Evolutionary conservation across 177 flowering plant genomes (phyloP), one percentile per base, ranked within the genome.

Genomic region (Vitis hybrid): DNA sequence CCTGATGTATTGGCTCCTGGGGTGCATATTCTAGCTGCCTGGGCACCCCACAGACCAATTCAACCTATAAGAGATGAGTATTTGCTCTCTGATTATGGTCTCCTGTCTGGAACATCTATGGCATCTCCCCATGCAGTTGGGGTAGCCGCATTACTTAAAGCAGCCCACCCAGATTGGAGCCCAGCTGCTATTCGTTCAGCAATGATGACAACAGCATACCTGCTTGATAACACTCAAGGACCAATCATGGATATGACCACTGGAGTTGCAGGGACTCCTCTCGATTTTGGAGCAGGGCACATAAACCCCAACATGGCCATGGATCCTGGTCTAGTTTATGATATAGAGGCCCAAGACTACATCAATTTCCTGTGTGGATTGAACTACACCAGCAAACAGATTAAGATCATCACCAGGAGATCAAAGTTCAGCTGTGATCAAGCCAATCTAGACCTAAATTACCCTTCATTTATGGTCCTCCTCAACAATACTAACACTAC

Each of bases 1-100:
- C 85, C 85, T 0, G 85, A 82, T 57, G 50, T 82, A 2, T 3
- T 79, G 18, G 82, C 82, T 15, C 85, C 82, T 0, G 85, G 85
- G 9, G 72, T 66, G 11, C 51, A 77, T 56, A 72, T 82, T 6
- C 30, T 82, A 69, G 82, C 82, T 48, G 75, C 85, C 1, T 77
- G 79, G 79, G 70, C 34, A 1, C 76, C 81, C n/a, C 73, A 75
- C 55, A 64, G 54, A n/a, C 67, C 67, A 12, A 7, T 14, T 4
- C 59, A 56, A 2, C 69, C 57, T 0, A 69, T 73, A 5, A 57
- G 75, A n/a, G 67, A 71, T 17, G 69, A 77, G 34, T 67, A 60
- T 69, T 72, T 83, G 61, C 64, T 74, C 51, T 70, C 71, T 0
- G 82, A 79, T 19, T 83, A 77, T 54, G 68, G 70, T 6, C 18